Evolutionary conservation across 176 grass and related monocot species (phyloP).

Genomic region (Puya raimondii): DNA sequence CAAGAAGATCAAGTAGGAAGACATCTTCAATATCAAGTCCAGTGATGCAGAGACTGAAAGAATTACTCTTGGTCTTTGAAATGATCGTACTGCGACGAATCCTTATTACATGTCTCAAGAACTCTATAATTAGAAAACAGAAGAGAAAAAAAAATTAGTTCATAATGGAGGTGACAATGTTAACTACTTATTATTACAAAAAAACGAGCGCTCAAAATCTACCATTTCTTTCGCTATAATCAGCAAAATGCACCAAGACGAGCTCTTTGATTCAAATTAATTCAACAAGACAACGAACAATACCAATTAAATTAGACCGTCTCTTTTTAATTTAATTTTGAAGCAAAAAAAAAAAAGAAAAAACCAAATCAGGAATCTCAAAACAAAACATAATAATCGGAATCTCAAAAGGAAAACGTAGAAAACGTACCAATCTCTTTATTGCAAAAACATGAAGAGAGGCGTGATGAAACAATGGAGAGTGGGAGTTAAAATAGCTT

Average conservation of each 20-base stretch:
- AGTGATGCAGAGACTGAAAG: too few relatives aligned
- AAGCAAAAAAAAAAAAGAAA: too few relatives aligned
- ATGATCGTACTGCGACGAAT: too few relatives aligned
- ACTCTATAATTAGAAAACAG: not conserved
- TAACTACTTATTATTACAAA: not conserved
- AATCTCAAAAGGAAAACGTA: too few relatives aligned
- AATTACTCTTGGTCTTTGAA: too few relatives aligned
- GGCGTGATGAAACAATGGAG: too few relatives aligned
- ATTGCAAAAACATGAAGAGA: too few relatives aligned
- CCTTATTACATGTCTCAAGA: not conserved
- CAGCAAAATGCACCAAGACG: not conserved
- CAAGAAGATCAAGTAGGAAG: conserved; percentile 27
- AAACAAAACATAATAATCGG: too few relatives aligned
- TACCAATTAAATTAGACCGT: not conserved
- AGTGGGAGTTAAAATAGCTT: too few relatives aligned
- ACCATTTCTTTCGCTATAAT: not conserved
- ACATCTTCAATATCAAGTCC: not conserved
- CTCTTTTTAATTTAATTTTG: too few relatives aligned
- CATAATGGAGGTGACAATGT: not conserved
- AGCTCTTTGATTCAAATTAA: not conserved
- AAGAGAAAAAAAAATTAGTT: not conserved
- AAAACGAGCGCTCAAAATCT: not conserved
- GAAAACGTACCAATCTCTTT: too few relatives aligned
- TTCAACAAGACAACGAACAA: not conserved
- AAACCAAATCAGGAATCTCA: too few relatives aligned